Evolutionary conservation across 2,329 filamentous ascomycete species (phyloP), one percentile per base, ranked within the genome.

Genomic region (Claviceps sorghi): DNA sequence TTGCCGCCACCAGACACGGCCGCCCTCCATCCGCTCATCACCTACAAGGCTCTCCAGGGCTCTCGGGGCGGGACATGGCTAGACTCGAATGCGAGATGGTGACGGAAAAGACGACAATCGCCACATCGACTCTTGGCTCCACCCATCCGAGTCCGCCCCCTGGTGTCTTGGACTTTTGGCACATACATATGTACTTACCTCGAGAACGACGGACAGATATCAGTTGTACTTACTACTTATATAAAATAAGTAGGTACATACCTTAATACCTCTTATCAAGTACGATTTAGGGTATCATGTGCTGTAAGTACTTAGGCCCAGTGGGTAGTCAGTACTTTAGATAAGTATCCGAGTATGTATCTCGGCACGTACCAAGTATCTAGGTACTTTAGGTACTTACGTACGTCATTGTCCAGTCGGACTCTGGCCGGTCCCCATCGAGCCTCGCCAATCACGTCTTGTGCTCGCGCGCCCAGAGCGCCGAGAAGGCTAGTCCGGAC

Each of bases 391-490:
- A n/a, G n/a, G n/a, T n/a, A n/a, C n/a, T n/a, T 8, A 41, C 47
- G 36, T 53, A 53, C 52, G 52, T 53, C 52, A 53, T 53, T 29
- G 36, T 30, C 21, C 32, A 43, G 22, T 40, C 15, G 15, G 15
- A 9, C 42, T 15, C 42, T 5, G 15, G 21, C 5, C 7, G 46
- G 21, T 17, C 32, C 42, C 13, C 43, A 21, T 22, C 21, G 15
- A n/a, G 19, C 42, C 8, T 17, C 11, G 32, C 48, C 52, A 53
- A 53, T 53, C 48, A 50, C 19, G n/a, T 8, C 41, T 9, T 43
- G 46, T 41, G 22, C 6, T 47, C 21, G 17, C 41, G 30, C 21
- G 8, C 43, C 26, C n/a, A 5, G 22, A 38, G 22, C 29, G 9
- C 15, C 15, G 19, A 45, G 15, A 38, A 46, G 51, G 47, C 47